Evolutionary conservation across 139 green algal genomes (phyloP).

Genomic region (Pseudopediastrum boryanum): DNA sequence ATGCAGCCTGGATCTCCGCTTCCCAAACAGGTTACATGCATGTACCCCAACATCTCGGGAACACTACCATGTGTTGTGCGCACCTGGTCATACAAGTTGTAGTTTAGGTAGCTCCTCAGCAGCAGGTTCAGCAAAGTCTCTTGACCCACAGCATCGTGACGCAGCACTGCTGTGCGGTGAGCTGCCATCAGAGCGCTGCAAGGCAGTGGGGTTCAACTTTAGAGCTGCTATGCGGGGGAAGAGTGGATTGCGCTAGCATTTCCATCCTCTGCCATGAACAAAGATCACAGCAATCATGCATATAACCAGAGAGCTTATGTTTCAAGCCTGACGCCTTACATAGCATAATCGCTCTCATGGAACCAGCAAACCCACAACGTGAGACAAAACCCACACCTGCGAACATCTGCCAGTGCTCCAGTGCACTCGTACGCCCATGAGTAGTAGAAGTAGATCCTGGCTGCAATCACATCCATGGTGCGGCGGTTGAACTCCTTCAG

Average conservation of each 20-base stretch:
- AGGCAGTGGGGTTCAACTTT: no score
- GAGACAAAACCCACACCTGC: conserved; percentile 56
- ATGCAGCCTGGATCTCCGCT: no score
- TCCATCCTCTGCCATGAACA: no score
- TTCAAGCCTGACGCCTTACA: no score
- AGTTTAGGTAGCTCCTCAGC: conserved; percentile 96
- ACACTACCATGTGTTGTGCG: neutral
- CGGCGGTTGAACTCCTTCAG: conserved; percentile 84
- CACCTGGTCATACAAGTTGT: conserved; percentile 96
- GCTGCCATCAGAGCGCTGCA: conserved; percentile 84
- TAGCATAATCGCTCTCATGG: neutral
- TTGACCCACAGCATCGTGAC: conserved; percentile 91
- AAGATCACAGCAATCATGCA: no score
- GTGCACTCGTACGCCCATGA: conserved; percentile 79
- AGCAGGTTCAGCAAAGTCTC: conserved; percentile 98
- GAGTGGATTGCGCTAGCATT: no score
- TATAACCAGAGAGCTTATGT: no score
- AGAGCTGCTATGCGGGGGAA: no score
- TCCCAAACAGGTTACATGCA: no score
- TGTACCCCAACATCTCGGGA: neutral
- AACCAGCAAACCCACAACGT: neutral
- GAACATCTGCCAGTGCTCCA: conserved; percentile 74
- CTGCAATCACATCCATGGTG: conserved; percentile 90
- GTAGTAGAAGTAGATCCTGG: conserved; percentile 94
- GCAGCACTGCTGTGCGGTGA: conserved; percentile 87